Evolutionary conservation across 176 grass and related monocot species (phyloP).

Genomic region (Sorghum bicolor): Sorghum_bicolor_NCBIv3 NC_012871.2:2803501-2804000

Average conservation of each 20-base stretch:
- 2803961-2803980: not conserved
- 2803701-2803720: constrained; percentile 8
- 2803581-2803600: too few relatives aligned
- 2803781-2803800: not conserved
- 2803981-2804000: constrained; percentile 1
- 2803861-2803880: not conserved
- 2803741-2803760: not conserved
- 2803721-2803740: constrained; percentile 30
- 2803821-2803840: not conserved
- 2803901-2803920: not conserved
- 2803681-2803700: not conserved
- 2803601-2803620: not conserved
- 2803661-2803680: not conserved
- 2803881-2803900: not conserved
- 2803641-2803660: not conserved
- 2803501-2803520: too few relatives aligned
- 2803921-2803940: not conserved
- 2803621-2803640: not conserved
- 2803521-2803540: too few relatives aligned
- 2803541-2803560: too few relatives aligned
- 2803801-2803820: too few relatives aligned
- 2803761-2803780: not conserved
- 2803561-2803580: too few relatives aligned
- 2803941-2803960: constrained; percentile 5
- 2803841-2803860: not conserved